Evolutionary conservation across 2,329 filamentous ascomycete species (phyloP).

Genomic region (Pseudocercospora musae): DNA sequence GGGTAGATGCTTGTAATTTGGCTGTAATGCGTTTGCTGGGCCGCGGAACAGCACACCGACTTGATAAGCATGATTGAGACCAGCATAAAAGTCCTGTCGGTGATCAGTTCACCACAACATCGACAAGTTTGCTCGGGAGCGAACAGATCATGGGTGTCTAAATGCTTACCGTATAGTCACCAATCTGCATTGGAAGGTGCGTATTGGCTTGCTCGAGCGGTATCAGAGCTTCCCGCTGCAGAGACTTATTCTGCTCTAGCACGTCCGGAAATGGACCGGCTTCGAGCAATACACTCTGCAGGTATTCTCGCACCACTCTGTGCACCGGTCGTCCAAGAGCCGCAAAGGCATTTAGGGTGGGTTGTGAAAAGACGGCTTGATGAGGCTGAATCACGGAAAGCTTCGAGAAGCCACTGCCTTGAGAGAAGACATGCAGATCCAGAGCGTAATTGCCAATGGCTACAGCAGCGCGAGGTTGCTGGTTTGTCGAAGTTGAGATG

Average conservation of each 20-base stretch:
- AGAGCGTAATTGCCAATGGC: constrained; percentile 71
- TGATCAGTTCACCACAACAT: constrained; percentile 1
- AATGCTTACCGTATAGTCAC: constrained; percentile 59
- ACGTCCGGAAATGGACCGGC: constrained; percentile 59
- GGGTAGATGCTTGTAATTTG: constrained; percentile 77
- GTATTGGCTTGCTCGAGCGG: constrained; percentile 58
- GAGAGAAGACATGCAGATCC: constrained; percentile 63
- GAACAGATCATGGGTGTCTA: not conserved
- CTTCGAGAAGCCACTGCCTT: constrained; percentile 57
- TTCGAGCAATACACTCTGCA: constrained; percentile 64
- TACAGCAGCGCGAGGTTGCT: constrained; percentile 61
- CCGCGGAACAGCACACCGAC: constrained; percentile 71
- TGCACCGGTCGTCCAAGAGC: constrained; percentile 66
- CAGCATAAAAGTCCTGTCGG: constrained; percentile 75
- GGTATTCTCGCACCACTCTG: constrained; percentile 62
- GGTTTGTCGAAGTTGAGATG: constrained; percentile 61
- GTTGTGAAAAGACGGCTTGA: constrained; percentile 59
- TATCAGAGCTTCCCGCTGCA: constrained; percentile 59
- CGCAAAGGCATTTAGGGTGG: constrained; percentile 71
- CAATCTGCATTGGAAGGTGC: constrained; percentile 73
- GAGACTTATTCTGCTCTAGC: constrained; percentile 58
- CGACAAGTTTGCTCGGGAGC: not conserved
- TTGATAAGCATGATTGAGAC: constrained; percentile 73
- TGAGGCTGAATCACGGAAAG: constrained; percentile 58
- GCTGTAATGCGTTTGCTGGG: constrained; percentile 68